Evolutionary conservation across 116 monocot genomes (phyloP), one percentile per base, ranked within the genome.

Genomic region (Papilionanthe hybrid): DNA sequence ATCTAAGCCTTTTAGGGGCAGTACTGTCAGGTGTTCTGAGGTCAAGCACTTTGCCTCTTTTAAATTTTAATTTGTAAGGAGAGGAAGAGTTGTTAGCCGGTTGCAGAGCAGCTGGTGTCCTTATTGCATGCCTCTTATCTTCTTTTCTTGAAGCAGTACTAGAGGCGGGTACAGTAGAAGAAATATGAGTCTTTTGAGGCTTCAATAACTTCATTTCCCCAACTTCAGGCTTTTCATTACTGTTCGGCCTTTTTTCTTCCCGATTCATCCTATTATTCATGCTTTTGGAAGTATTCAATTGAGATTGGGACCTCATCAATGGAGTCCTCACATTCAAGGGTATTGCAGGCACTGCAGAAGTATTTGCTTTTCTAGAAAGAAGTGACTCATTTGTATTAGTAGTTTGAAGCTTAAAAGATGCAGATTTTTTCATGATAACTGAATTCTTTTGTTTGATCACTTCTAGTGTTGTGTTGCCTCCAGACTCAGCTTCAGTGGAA

Each of bases 41-140:
- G 22, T 87, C 84, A 47, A 90, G 42, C 60, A 87, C 78, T 71
- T 81, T 82, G 44, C 82, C 90, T 72, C 78, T 80, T 32, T 66
- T 84, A 29, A 87, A 90, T 23, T 79, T 88, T 78, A 90, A 55
- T 78, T 86, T 91, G 66, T 83, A 76, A 58, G 90, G 81, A 37
- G 83, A 6, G 22, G 28, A 44, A 72, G 74, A 66, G 75, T 74
- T 72, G 17, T 58, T 78, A 20, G 47, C 79, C 5, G 79, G 7
- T 22, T 75, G 28, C 7, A 42, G 74, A 72, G 49, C n/a, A 27
- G 17, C 79, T 67, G 37, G 32, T 50, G 19, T 72, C 79, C 72
- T 88, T 84, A 79, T 86, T 72, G 11, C 44, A n/a, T 42, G 29
- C 55, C 48, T 82, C 76, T 77, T 86, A 0, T 72, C 69, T 25